Percentiles rank a stretch among this genome's conserved stretches.
phyloP scores from a whole-genome alignment of 2,329 filamentous ascomycete genomes.

The Drechmeria coniospora region DNA sequence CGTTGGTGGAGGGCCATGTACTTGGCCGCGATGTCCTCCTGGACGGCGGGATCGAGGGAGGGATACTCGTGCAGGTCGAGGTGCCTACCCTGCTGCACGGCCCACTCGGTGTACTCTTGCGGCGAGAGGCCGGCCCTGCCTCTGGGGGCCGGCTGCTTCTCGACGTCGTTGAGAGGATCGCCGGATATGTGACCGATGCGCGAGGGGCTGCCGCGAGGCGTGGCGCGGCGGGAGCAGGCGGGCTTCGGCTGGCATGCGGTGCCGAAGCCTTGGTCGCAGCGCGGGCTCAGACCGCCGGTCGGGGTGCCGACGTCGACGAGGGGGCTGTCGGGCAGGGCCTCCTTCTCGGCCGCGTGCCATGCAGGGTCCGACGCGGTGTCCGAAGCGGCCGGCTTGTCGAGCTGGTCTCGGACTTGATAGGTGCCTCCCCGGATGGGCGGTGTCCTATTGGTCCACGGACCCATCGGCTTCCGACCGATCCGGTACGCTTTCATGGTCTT shows the following conservation, averaged over 20 bases:
- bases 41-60: slow-evolving; percentile 35
- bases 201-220: slow-evolving; percentile 1
- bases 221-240: background rate
- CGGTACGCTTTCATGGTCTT: slow-evolving; percentile 43
- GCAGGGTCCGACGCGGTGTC: slow-evolving; percentile 4
- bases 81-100: slow-evolving; percentile 17
- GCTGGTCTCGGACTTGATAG: slow-evolving; percentile 18
- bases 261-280: background rate
- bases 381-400: slow-evolving; percentile 2
- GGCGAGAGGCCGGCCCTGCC: slow-evolving; percentile 1
- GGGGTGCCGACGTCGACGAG: background rate
- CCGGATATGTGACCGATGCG: background rate
- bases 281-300: background rate
- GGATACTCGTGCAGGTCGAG: slow-evolving; percentile 28
- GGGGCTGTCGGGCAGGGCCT: slow-evolving; percentile 1
- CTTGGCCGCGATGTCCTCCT: slow-evolving; percentile 36
- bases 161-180: background rate
- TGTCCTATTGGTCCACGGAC: slow-evolving; percentile 41
- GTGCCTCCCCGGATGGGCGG: slow-evolving; percentile 42
- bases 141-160: background rate
- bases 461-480: slow-evolving; percentile 38
- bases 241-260: background rate
- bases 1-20: slow-evolving; percentile 41
- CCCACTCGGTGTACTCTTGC: slow-evolving; percentile 18
- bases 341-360: slow-evolving; percentile 2